Base-by-base conservation (phyloP, 768 basidiomycete genomes). In the Naematelia aurantialba region DNA sequence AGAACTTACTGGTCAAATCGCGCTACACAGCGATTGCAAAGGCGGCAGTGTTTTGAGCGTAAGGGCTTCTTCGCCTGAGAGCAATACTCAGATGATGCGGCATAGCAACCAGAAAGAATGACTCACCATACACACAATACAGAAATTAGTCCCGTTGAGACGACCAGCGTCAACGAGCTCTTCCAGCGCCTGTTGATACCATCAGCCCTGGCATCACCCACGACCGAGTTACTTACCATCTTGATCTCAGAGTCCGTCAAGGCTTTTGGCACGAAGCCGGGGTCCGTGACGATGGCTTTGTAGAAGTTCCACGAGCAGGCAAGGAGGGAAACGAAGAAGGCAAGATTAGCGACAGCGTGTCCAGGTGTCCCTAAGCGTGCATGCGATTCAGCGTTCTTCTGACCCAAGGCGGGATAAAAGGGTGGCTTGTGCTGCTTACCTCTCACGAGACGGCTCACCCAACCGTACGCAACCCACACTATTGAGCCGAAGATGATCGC, bases 71-170 rank as follows among this genome's bases (percentile, higher is more conserved):
- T 85, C 8, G 89, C 88, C 87, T 89, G 25, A 34, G 24, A 45
- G 8, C 8, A 17, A 8, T 39, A 39, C 34, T 39, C 34, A 39
- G 34, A n/a, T 58, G 13, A 27, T 19, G 42, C 14, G 51, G 26
- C 26, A 5, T 14, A 29, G 14, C 21, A n/a, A 3, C 30, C 17
- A 44, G 5, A 10, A 22, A n/a, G 14, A 24, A 3, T 4, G 19
- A 69, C 84, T 49, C 62, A 87, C 88, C 91, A 98, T 91, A 78
- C 94, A 98, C 59, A 87, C 84, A 52, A 99, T 87, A 70, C 96
- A 98, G 76, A 98, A 98, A 10, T 91, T 91, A 75, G 92, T 91
- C 0, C 94, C 93, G 74, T 97, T 98, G 25, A 99, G 79, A 17
- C 87, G 81, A 14, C 92, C 91, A 70, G 87, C 85, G 10, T 87